Evolutionary conservation across 345 rosid species (phyloP), one percentile per base, ranked within the genome.

Genomic region (Acer negundo): DNA sequence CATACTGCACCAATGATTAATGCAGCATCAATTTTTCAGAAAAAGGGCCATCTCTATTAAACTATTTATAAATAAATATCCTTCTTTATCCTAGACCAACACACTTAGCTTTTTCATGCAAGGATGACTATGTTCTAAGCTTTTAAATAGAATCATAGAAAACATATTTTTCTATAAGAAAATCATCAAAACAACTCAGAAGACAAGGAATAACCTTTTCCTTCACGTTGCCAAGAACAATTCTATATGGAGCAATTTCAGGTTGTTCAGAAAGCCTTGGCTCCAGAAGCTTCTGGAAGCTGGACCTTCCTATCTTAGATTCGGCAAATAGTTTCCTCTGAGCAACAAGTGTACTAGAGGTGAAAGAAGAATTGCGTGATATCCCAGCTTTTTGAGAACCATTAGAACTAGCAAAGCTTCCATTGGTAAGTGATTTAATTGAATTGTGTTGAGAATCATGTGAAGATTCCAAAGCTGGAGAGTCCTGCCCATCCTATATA

Each of bases 241-340:
- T 91, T 81, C 98, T 87, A 67, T 96, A 94, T 67, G 99, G 98
- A 84, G 97, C 96, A 72, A 91, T 86, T 77, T 94, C 93, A 56
- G 99, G 91, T 69, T 73, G 93, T 82, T 87, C 83, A 80, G 97
- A 90, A 65, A 80, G 90, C 69, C 94, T 91, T 81, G 99, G 99
- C 83, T 96, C 99, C 72, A 96, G 86, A 85, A 96, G 97, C 84
- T 92, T 96, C 74, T 90, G 99, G 84, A 96, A 94, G 86, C 97
- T 94, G 72, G 93, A 87, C 84, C 92, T 88, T 80, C 97, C 99
- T 58, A 91, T 81, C 69, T 89, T 87, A 70, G 98, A 86, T 74
- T 96, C 98, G 7, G 93, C 89, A 78, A 88, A 92, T 17, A 90
- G 76, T 86, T 94, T 94, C 83, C 92, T 87, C 75, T 94, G 99